Conservation (phyloP, 305 asterid species). For the Plantago coronopus region DNA sequence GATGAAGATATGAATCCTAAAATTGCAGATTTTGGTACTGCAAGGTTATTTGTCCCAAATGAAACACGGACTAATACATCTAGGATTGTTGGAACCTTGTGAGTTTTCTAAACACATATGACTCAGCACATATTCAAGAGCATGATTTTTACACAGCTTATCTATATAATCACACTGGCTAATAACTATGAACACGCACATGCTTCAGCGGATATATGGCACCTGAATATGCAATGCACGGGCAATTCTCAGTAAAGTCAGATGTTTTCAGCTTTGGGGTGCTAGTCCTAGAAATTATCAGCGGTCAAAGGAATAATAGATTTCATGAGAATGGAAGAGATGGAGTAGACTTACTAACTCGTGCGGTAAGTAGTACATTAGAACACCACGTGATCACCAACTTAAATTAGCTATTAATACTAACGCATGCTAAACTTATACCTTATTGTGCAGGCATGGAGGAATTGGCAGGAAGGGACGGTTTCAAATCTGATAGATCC, state of each 20-base stretch:
- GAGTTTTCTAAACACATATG: slow-evolving; percentile 18
- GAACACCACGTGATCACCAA: neutral
- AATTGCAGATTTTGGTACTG: slow-evolving; percentile 48
- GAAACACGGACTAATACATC: slow-evolving; percentile 33
- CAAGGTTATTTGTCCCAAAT: slow-evolving; percentile 32
- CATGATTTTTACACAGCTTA: neutral
- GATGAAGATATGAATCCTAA: slow-evolving; percentile 42
- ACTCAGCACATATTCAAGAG: neutral
- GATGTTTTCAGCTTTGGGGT: slow-evolving; percentile 43
- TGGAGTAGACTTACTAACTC: slow-evolving; percentile 29
- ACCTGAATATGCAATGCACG: slow-evolving; percentile 41
- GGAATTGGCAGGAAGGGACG: slow-evolving; percentile 33
- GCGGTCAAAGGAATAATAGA: slow-evolving; percentile 23
- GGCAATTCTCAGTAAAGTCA: slow-evolving; percentile 33
- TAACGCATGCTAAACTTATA: neutral
- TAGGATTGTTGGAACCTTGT: slow-evolving; percentile 41
- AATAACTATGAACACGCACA: neutral
- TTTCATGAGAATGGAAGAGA: slow-evolving; percentile 12
- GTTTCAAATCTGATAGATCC: slow-evolving; percentile 27
- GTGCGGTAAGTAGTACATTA: slow-evolving; percentile 24
- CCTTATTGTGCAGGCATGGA: slow-evolving; percentile 34
- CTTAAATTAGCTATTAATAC: neutral
- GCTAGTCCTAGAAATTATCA: slow-evolving; percentile 35
- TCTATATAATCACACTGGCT: too few species aligned
- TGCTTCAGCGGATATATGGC: slow-evolving; percentile 42